Evolutionary conservation across 2,329 filamentous ascomycete genomes (phyloP).

Genomic region (Penicillium occitanis): DNA sequence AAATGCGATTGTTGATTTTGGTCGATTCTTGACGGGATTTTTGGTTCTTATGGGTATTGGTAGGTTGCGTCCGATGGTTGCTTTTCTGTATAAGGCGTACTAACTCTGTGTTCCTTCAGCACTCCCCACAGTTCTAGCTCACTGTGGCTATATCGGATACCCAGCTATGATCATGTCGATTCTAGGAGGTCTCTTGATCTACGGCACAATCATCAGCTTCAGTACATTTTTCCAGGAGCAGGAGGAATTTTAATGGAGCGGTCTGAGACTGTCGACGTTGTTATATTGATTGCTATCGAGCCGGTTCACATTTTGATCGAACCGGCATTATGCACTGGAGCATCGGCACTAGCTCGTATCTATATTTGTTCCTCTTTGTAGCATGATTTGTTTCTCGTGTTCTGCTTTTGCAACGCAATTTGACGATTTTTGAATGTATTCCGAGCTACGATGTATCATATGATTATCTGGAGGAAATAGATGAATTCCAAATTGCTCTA

Average conservation of each 20-base stretch:
- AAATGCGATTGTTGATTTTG: conserved; percentile 85
- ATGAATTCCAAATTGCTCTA: background rate
- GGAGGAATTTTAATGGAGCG: conserved; percentile 75
- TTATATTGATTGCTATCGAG: background rate
- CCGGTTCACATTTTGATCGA: background rate
- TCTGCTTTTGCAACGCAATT: conserved; percentile 5
- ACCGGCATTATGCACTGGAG: background rate
- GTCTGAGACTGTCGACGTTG: background rate
- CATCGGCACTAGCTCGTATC: background rate
- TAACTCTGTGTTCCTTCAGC: conserved; percentile 53
- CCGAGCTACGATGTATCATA: conserved; percentile 12
- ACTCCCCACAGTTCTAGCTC: conserved; percentile 81
- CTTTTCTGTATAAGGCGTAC: conserved; percentile 7
- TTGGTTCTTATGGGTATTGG: conserved; percentile 96
- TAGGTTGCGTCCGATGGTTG: conserved; percentile 48
- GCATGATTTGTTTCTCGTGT: background rate
- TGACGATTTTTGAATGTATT: conserved; percentile 1
- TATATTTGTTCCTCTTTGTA: background rate
- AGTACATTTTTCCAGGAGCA: conserved; percentile 98
- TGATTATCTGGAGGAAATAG: conserved; percentile 5
- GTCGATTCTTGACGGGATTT: conserved; percentile 91
- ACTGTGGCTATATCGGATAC: conserved; percentile 76
- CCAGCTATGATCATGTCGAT: conserved; percentile 96
- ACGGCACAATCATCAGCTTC: conserved; percentile 97
- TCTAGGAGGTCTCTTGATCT: conserved; percentile 87